Evolutionary conservation across 352 stramenopile species (phyloP).

Genomic region (Globisporangium spinosum): DNA sequence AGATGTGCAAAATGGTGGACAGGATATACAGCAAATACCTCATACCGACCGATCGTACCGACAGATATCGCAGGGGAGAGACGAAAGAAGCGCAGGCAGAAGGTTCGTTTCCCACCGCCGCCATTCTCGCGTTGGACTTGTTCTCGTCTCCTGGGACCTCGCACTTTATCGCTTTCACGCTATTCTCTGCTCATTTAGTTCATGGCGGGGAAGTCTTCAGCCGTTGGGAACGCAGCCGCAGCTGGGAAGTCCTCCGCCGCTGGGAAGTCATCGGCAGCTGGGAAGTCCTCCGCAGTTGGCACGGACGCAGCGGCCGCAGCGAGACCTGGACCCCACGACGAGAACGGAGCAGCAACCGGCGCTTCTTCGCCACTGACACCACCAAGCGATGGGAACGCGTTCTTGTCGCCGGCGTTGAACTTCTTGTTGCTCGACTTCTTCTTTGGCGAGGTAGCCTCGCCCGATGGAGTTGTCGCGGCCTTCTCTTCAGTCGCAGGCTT

Average conservation of each 20-base stretch:
- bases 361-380: constrained; percentile 33
- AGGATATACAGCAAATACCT: constrained; percentile 6
- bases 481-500: constrained; percentile 30
- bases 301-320: constrained; percentile 29
- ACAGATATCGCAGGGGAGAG: constrained; percentile 1
- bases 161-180: constrained; percentile 11
- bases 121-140: background rate
- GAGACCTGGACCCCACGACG: constrained; percentile 64
- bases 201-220: constrained; percentile 8
- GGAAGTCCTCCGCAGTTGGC: constrained; percentile 29
- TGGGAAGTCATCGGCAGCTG: constrained; percentile 38
- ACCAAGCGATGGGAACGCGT: constrained; percentile 78
- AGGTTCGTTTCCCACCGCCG: background rate
- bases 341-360: constrained; percentile 20
- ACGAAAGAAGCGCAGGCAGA: background rate
- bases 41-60: background rate
- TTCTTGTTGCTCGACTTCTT: constrained; percentile 78
- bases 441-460: constrained; percentile 51
- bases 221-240: constrained; percentile 29
- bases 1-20: constrained; percentile 9
- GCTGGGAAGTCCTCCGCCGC: constrained; percentile 33
- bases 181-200: constrained; percentile 27
- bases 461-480: constrained; percentile 23
- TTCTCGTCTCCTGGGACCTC: background rate
- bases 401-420: constrained; percentile 76